Conservation (phyloP, 2,329 filamentous ascomycete species). For the Verticillium tricorpus region DNA sequence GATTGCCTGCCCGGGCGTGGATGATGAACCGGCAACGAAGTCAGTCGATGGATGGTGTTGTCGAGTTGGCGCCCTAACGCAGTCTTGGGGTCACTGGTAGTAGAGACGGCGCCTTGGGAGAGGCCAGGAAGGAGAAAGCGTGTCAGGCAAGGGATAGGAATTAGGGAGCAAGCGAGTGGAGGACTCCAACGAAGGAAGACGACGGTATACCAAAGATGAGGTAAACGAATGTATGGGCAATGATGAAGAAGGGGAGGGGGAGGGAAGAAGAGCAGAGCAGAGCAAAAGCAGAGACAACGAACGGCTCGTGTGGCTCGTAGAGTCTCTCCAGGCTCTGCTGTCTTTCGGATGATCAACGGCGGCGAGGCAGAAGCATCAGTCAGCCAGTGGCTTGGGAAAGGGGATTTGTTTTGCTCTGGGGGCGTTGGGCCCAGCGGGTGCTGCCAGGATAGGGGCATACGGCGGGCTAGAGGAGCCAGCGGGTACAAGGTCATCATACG, state of each 20-base stretch:
- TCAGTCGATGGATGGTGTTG: not conserved
- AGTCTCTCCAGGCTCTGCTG: not conserved
- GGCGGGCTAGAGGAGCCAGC: conserved; percentile 6
- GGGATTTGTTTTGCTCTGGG: conserved; percentile 14
- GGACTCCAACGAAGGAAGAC: not conserved
- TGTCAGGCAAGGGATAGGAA: not conserved
- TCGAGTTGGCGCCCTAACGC: not conserved
- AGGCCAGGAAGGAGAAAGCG: not conserved
- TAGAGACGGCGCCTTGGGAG: not conserved
- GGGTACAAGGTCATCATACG: conserved; percentile 7
- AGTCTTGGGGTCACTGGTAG: not conserved
- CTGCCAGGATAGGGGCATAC: not conserved
- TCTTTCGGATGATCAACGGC: not conserved
- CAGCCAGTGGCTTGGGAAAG: conserved; percentile 7
- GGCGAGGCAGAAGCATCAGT: not conserved
- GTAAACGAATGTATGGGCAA: not conserved
- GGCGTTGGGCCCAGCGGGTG: not conserved
- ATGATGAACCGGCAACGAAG: not conserved
- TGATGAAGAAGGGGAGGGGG: not conserved
- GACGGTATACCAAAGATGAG: not conserved
- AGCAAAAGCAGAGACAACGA: not conserved
- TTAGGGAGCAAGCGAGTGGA: not conserved
- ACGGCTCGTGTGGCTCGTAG: not conserved
- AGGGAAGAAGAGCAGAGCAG: not conserved
- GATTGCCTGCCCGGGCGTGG: not conserved